phyloP scores from a whole-genome alignment of 768 basidiomycete genomes.

The Tylopilus vinaceipallidus region DNA sequence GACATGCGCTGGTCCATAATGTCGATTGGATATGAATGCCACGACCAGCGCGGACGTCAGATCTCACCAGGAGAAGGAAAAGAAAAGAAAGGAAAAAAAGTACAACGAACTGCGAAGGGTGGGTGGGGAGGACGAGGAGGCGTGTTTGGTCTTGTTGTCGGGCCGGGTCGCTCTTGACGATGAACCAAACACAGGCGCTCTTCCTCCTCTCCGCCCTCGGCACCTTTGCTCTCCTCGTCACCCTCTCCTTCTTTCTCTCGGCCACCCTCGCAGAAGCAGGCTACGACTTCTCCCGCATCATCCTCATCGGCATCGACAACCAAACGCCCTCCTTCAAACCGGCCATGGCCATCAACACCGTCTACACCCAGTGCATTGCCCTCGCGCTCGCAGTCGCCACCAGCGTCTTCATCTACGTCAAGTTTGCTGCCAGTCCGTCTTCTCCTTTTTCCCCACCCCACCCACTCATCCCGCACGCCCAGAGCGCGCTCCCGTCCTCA shows the following conservation, averaged over 20 bases:
- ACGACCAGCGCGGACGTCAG: slow-evolving; percentile 35
- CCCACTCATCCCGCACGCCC: slow-evolving; percentile 7
- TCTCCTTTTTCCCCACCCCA: background rate
- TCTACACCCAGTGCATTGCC: slow-evolving; percentile 46
- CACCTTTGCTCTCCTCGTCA: slow-evolving; percentile 48
- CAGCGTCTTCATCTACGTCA: slow-evolving; percentile 51
- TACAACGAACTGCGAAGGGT: no score
- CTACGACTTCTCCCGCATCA: slow-evolving; percentile 56
- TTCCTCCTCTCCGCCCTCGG: slow-evolving; percentile 53
- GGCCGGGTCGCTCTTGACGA: background rate
- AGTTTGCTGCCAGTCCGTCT: slow-evolving; percentile 44
- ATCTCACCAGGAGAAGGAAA: slow-evolving; percentile 19
- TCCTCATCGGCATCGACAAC: slow-evolving; percentile 55
- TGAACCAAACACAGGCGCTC: slow-evolving; percentile 51
- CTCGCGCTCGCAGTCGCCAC: slow-evolving; percentile 50
- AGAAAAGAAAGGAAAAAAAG: no score
- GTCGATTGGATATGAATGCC: slow-evolving; percentile 30
- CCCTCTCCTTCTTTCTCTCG: slow-evolving; percentile 41
- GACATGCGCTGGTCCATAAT: slow-evolving; percentile 40
- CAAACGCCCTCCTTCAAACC: background rate
- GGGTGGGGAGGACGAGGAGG: slow-evolving; percentile 1
- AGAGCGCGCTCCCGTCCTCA: slow-evolving; percentile 71
- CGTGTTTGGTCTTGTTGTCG: slow-evolving; percentile 12
- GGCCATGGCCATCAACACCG: slow-evolving; percentile 15
- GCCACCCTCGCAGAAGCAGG: slow-evolving; percentile 49